Conservation (phyloP, 495 filamentous ascomycete genomes). For the Penicillium odoratum region DNA sequence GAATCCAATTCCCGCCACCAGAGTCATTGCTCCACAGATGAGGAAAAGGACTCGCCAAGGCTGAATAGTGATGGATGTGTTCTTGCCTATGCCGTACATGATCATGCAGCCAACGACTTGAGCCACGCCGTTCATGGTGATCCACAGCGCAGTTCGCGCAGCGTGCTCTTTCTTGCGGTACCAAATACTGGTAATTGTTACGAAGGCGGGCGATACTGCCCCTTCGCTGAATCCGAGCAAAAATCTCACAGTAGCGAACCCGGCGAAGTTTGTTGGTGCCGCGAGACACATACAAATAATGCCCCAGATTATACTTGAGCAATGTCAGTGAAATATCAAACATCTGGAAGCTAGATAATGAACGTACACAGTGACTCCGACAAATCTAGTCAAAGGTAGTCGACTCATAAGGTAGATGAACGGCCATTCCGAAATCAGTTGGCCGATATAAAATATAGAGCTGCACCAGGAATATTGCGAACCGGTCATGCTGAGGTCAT, state of each 20-base stretch:
- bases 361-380: slow-evolving; percentile 26
- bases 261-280: slow-evolving; percentile 43
- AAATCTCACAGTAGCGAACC: slow-evolving; percentile 46
- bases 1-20: slow-evolving; percentile 50
- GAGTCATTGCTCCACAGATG: slow-evolving; percentile 52
- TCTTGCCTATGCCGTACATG: slow-evolving; percentile 56
- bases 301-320: slow-evolving; percentile 41
- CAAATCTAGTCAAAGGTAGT: slow-evolving; percentile 49
- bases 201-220: slow-evolving; percentile 28
- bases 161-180: slow-evolving; percentile 50
- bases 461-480: slow-evolving; percentile 54
- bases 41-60: slow-evolving; percentile 52
- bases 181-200: slow-evolving; percentile 33
- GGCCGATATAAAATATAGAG: slow-evolving; percentile 45
- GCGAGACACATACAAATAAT: slow-evolving; percentile 52
- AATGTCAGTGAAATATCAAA: not conserved
- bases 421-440: slow-evolving; percentile 50
- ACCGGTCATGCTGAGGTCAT: slow-evolving; percentile 49
- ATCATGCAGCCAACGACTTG: slow-evolving; percentile 55
- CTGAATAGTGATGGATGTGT: slow-evolving; percentile 29
- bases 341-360: too few relatives aligned
- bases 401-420: slow-evolving; percentile 55
- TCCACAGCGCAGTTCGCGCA: slow-evolving; percentile 41
- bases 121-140: slow-evolving; percentile 55
- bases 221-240: slow-evolving; percentile 53